phyloP scores from a whole-genome alignment of 2,329 filamentous ascomycete genomes.

The Cercospora berteroae region DNA sequence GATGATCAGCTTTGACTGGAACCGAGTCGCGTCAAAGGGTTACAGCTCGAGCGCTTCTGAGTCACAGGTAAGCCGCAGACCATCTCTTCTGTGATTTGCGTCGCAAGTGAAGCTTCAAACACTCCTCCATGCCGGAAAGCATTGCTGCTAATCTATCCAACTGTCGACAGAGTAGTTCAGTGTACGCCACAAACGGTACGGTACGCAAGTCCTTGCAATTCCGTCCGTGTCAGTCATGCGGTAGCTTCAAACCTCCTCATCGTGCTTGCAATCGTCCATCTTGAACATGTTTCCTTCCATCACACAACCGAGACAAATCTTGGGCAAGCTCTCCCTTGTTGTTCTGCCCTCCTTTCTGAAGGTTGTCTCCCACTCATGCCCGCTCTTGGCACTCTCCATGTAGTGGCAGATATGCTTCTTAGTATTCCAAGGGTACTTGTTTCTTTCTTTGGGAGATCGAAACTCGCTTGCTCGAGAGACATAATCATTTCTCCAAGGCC shows the following conservation, averaged over 20 bases:
- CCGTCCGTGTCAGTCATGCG: background rate
- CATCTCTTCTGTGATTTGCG: too few species aligned
- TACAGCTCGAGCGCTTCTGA: too few species aligned
- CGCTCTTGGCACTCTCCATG: background rate
- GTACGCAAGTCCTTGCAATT: background rate
- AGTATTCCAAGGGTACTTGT: background rate
- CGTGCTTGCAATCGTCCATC: background rate
- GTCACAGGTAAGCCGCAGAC: too few species aligned
- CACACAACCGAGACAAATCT: background rate
- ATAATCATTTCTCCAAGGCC: background rate
- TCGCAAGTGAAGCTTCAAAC: too few species aligned
- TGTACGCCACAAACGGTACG: too few species aligned
- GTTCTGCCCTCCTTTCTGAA: background rate
- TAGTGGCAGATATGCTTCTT: background rate
- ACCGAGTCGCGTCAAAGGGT: too few species aligned
- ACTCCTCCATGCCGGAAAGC: too few species aligned
- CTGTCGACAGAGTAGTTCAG: too few species aligned
- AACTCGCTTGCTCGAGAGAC: background rate
- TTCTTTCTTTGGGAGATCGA: background rate
- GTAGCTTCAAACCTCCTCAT: background rate
- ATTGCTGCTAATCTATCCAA: too few species aligned
- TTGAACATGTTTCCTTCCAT: background rate
- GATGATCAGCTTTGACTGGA: too few species aligned
- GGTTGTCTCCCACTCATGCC: background rate
- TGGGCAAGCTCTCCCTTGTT: background rate